A percentile compares a stretch with the other conserved stretches of the same genome.
These are phyloP conservation scores for Trichosporon asahii DNA, from an alignment of 1,284 basidiomycete genomes.

Conservation along the genomic window DNA sequence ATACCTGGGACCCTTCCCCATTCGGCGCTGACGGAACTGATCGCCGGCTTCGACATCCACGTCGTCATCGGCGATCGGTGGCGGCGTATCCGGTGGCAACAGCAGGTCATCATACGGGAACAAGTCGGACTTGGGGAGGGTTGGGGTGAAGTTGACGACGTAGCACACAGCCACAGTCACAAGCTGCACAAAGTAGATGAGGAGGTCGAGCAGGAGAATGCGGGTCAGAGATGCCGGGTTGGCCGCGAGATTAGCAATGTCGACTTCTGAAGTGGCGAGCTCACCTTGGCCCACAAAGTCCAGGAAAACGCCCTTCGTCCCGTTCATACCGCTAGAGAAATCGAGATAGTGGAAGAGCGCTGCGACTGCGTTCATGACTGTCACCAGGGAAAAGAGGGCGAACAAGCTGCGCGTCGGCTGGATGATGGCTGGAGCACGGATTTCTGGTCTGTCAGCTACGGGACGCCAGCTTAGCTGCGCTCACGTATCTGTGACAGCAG, in stretches of 20 bases:
- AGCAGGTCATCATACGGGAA: slow-evolving; percentile 45
- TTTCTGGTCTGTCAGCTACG: slow-evolving; percentile 23
- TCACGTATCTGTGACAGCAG: slow-evolving; percentile 37
- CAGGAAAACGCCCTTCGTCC: slow-evolving; percentile 40
- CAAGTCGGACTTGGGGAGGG: slow-evolving; percentile 25
- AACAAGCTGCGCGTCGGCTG: slow-evolving; percentile 41
- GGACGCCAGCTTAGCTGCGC: slow-evolving; percentile 2
- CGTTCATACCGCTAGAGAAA: slow-evolving; percentile 32
- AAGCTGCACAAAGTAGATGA: slow-evolving; percentile 40
- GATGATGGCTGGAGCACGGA: slow-evolving; percentile 36
- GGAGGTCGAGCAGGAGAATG: slow-evolving; percentile 41
- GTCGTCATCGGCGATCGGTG: slow-evolving; percentile 10
- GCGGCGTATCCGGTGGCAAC: slow-evolving; percentile 28
- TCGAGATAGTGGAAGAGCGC: slow-evolving; percentile 42
- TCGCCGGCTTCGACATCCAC: slow-evolving; percentile 25
- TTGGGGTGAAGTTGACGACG: slow-evolving; percentile 30
- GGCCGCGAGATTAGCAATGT: slow-evolving; percentile 21
- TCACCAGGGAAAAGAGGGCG: slow-evolving; percentile 32
- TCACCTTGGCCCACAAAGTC: slow-evolving; percentile 49
- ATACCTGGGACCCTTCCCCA: slow-evolving; percentile 26
- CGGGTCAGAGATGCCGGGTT: slow-evolving; percentile 36
- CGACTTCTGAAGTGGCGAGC: slow-evolving; percentile 13
- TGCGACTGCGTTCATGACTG: slow-evolving; percentile 33
- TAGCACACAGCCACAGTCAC: slow-evolving; percentile 39
- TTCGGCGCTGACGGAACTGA: slow-evolving; percentile 21